phyloP scores from a whole-genome alignment of 306 rosid species.

The Sicyos baderoa region DNA sequence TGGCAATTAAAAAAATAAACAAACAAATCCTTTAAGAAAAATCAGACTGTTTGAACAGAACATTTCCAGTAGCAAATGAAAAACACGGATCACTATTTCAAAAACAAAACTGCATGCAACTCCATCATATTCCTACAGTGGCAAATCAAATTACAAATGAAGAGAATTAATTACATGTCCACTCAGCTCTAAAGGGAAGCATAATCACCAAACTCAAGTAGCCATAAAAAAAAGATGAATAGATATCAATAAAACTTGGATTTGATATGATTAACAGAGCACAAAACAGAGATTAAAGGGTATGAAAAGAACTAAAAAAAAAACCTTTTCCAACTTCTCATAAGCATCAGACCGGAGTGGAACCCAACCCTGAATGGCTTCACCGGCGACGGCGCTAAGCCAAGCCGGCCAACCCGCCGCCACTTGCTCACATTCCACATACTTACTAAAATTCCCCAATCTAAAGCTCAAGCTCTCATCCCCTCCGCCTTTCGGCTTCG shows the following conservation, averaged over 20 bases:
- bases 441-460: slow-evolving; percentile 63
- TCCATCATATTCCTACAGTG: slow-evolving; percentile 3
- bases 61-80: neutral
- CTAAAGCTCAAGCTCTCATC: slow-evolving; percentile 71
- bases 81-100: neutral
- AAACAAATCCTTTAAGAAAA: neutral
- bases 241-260: neutral
- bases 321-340: slow-evolving; percentile 87
- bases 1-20: neutral
- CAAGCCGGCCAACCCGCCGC: slow-evolving; percentile 98
- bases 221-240: too few relatives aligned
- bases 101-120: neutral
- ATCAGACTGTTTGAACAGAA: neutral
- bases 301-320: slow-evolving; percentile 13
- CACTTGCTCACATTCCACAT: slow-evolving; percentile 77
- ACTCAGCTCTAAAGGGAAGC: neutral
- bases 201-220: neutral
- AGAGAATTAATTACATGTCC: slow-evolving; percentile 3
- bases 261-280: neutral
- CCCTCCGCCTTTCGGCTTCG: slow-evolving; percentile 23
- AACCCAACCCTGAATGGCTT: slow-evolving; percentile 96
- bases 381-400: slow-evolving; percentile 88
- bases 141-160: neutral
- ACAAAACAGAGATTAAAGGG: neutral
- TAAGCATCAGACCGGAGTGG: slow-evolving; percentile 79